Percentiles rank a stretch among this genome's conserved stretches.
phyloP scores from a whole-genome alignment of 2,329 filamentous ascomycete species.

The Trichophyton benhamiae region DNA sequence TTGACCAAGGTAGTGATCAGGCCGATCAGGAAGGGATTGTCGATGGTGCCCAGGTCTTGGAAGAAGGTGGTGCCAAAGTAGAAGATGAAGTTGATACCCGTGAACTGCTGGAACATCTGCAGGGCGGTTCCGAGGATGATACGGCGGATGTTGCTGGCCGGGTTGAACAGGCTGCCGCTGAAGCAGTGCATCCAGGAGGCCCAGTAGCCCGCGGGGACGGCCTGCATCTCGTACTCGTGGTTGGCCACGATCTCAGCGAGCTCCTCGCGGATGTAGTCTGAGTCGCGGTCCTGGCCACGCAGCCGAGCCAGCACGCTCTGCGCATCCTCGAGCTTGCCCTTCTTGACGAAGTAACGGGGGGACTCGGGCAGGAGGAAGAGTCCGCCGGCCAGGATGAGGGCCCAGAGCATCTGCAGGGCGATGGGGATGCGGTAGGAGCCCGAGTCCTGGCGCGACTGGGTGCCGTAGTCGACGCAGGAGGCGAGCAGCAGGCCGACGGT shows the following conservation, averaged over 20 bases:
- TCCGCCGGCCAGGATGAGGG: slow-evolving; percentile 58
- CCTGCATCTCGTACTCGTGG: slow-evolving; percentile 65
- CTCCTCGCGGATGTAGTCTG: slow-evolving; percentile 64
- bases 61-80: slow-evolving; percentile 76
- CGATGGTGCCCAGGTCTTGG: slow-evolving; percentile 60
- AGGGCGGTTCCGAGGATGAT: slow-evolving; percentile 60
- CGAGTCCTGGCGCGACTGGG: slow-evolving; percentile 48
- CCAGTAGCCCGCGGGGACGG: slow-evolving; percentile 55
- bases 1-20: slow-evolving; percentile 83
- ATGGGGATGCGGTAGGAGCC: slow-evolving; percentile 72
- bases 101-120: slow-evolving; percentile 73
- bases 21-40: slow-evolving; percentile 68
- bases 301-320: slow-evolving; percentile 51
- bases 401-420: slow-evolving; percentile 68
- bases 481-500: slow-evolving; percentile 68
- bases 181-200: slow-evolving; percentile 57
- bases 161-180: slow-evolving; percentile 41
- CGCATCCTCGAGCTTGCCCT: slow-evolving; percentile 55
- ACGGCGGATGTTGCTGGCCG: slow-evolving; percentile 48
- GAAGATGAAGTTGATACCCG: slow-evolving; percentile 89
- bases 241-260: slow-evolving; percentile 80
- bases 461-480: slow-evolving; percentile 60
- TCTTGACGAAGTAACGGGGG: slow-evolving; percentile 74
- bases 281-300: slow-evolving; percentile 60
- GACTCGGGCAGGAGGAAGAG: slow-evolving; percentile 72